Evolutionary conservation across 2,329 filamentous ascomycete species (phyloP).

Genomic region (Chaetomiaceae sp.): DNA sequence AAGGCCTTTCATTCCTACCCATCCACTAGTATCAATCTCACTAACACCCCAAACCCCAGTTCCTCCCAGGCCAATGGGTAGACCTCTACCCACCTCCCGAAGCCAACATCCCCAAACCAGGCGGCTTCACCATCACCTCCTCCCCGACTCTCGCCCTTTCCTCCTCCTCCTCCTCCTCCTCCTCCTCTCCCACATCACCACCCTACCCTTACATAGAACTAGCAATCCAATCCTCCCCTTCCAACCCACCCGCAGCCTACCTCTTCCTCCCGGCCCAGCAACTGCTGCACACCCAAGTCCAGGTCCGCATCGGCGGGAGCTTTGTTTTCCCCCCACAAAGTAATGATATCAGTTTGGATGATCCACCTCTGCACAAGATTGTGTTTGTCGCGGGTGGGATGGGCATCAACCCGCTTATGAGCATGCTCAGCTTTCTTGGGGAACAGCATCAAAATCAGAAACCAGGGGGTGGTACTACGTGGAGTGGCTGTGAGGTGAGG

Average conservation of each 20-base stretch:
- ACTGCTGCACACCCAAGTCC: conserved; percentile 56
- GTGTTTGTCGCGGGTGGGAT: conserved; percentile 79
- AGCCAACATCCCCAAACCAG: conserved; percentile 63
- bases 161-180: not conserved
- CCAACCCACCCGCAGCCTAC: conserved; percentile 71
- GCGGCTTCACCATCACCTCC: conserved; percentile 86
- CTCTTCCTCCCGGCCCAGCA: conserved; percentile 56
- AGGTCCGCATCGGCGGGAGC: conserved; percentile 71
- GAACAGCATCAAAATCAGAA: conserved; percentile 31
- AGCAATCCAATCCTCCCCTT: conserved; percentile 67
- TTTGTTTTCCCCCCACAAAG: conserved; percentile 65
- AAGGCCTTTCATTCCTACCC: conserved; percentile 21
- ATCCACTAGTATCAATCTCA: not conserved
- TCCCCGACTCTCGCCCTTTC: conserved; percentile 53
- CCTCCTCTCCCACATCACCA: not conserved
- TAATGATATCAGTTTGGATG: no score
- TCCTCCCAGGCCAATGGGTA: conserved; percentile 82
- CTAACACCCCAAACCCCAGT: conserved; percentile 41
- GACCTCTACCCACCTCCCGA: conserved; percentile 74
- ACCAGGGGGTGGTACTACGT: not conserved
- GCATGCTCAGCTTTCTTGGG: conserved; percentile 62
- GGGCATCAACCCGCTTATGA: conserved; percentile 76
- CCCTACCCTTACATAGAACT: conserved; percentile 62
- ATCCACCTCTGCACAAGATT: conserved; percentile 47
- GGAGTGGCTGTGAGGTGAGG: conserved; percentile 40